Evolutionary conservation across 441 rosid genomes (phyloP).

Genomic region (Melastoma candidum): DNA sequence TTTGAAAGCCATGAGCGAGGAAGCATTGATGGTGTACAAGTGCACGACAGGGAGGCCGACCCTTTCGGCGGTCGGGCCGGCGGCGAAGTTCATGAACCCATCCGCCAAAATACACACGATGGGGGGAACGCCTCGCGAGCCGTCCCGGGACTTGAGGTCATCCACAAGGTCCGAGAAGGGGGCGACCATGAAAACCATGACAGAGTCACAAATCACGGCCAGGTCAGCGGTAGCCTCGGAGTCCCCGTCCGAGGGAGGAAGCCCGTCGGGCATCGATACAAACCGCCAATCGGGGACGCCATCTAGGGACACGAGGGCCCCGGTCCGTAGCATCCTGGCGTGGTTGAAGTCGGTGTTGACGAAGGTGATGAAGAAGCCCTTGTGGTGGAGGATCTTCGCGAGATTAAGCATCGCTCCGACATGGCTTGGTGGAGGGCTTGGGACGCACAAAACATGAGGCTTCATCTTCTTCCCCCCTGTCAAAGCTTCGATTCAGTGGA

Average conservation of each 20-base stretch:
- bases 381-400: slow-evolving; percentile 13
- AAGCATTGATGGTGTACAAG: too few species aligned
- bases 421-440: slow-evolving; percentile 11
- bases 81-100: too few species aligned
- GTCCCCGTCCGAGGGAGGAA: slow-evolving; percentile 6
- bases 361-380: slow-evolving; percentile 3
- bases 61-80: too few species aligned
- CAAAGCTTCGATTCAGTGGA: too few species aligned
- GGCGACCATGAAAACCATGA: too few species aligned
- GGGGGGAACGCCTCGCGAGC: too few species aligned
- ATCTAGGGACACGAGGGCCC: slow-evolving; percentile 7
- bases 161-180: too few species aligned
- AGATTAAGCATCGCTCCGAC: slow-evolving; percentile 10
- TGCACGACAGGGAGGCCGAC: too few species aligned
- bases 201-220: too few species aligned
- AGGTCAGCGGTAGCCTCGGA: slow-evolving; percentile 1
- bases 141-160: too few species aligned
- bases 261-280: slow-evolving; percentile 12
- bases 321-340: slow-evolving; percentile 8
- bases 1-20: too few species aligned
- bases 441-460: slow-evolving; percentile 4
- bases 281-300: slow-evolving; percentile 9
- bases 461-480: neutral
- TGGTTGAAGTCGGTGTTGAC: slow-evolving; percentile 11
- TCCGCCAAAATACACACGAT: too few species aligned